A percentile compares a stretch with the other conserved stretches of the same genome.
phyloP scores from a whole-genome alignment of 2,329 filamentous ascomycete species.

The Fusarium zealandicum region DNA sequence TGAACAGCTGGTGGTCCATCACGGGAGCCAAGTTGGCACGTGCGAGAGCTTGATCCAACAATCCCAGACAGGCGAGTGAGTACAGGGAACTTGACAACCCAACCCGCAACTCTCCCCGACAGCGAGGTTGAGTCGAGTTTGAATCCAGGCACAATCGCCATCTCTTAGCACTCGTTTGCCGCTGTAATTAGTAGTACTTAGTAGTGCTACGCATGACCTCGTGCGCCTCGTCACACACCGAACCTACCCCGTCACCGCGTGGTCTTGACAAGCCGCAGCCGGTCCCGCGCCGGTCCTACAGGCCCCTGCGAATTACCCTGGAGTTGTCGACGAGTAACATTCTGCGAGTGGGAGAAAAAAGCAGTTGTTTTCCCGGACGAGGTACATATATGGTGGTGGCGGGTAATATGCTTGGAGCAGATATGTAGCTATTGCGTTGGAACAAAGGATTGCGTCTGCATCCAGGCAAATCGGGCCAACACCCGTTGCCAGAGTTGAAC shows the following conservation, averaged over 20 bases:
- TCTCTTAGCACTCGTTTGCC: no score
- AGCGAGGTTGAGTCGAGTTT: background rate
- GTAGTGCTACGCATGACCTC: no score
- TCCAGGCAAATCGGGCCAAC: background rate
- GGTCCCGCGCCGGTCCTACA: conserved; percentile 10
- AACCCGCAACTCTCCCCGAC: conserved; percentile 16
- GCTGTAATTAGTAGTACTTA: no score
- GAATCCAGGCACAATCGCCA: no score
- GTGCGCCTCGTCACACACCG: conserved; percentile 10
- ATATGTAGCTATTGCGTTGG: background rate
- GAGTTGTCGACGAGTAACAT: background rate
- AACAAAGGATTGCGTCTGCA: background rate
- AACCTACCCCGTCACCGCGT: conserved; percentile 19
- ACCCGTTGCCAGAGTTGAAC: background rate
- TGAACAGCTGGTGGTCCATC: conserved; percentile 16
- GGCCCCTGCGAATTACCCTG: conserved; percentile 5
- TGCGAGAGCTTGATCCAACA: conserved; percentile 33
- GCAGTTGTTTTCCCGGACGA: background rate
- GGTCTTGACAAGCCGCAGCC: conserved; percentile 13
- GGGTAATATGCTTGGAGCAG: conserved; percentile 1
- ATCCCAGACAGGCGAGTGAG: background rate
- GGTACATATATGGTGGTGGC: conserved; percentile 1
- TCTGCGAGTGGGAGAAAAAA: background rate
- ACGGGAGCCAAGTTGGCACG: conserved; percentile 32
- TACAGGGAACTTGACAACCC: no score